A percentile compares a stretch with the other conserved stretches of the same genome.
These are phyloP conservation scores for Solanum hybrid DNA, from an alignment of 305 asterid genomes.

Conservation along the genomic window DNA sequence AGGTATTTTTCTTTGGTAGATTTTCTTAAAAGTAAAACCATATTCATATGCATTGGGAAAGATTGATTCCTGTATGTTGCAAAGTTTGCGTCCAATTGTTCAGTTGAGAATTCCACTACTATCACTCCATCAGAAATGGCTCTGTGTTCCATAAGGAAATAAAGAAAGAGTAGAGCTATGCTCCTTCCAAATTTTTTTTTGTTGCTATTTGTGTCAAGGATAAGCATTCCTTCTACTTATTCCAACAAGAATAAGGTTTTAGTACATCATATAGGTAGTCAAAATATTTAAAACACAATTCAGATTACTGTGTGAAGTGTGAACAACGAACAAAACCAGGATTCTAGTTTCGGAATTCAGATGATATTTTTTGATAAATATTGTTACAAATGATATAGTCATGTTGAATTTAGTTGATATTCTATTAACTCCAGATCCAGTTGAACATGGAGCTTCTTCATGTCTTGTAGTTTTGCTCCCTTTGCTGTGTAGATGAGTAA, in stretches of 20 bases:
- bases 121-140: background rate
- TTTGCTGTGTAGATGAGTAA: background rate
- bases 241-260: background rate
- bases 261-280: background rate
- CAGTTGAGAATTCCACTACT: background rate
- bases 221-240: background rate
- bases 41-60: background rate
- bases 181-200: background rate
- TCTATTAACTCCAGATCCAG: background rate
- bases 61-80: background rate
- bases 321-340: background rate
- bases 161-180: background rate
- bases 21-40: background rate
- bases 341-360: background rate
- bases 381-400: background rate
- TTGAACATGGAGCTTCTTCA: background rate
- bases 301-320: background rate
- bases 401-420: background rate
- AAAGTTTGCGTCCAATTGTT: background rate
- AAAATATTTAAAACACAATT: background rate
- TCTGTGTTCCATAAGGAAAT: background rate
- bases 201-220: background rate
- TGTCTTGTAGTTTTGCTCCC: background rate
- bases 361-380: background rate
- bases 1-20: slow-evolving; percentile 31